A percentile compares a stretch with the other conserved stretches of the same genome.
Conservation (phyloP, 352 stramenopile species). For the Phytopythium ostracodes region DNA sequence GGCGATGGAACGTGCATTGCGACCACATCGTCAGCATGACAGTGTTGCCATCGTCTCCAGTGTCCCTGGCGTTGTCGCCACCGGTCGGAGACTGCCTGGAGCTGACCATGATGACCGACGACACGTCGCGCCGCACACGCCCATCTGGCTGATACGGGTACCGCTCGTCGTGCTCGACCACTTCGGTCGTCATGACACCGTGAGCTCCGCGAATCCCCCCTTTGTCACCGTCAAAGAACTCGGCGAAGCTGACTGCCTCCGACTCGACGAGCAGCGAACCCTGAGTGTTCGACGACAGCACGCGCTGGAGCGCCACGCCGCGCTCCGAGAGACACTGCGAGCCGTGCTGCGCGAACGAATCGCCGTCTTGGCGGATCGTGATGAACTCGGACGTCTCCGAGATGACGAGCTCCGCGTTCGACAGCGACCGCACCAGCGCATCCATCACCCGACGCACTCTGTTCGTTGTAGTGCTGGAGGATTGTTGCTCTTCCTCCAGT, state of each 20-base stretch:
- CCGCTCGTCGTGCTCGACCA: conserved; percentile 24
- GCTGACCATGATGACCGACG: conserved; percentile 12
- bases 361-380: conserved; percentile 5
- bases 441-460: background rate
- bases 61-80: background rate
- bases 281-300: background rate
- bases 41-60: background rate
- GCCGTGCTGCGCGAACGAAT: conserved; percentile 1
- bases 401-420: conserved; percentile 7
- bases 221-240: conserved; percentile 3
- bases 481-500: conserved; percentile 8
- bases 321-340: background rate
- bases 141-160: conserved; percentile 20
- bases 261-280: conserved; percentile 1
- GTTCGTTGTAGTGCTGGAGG: background rate
- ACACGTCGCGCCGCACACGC: conserved; percentile 17
- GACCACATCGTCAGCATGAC: conserved; percentile 7
- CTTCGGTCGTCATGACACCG: conserved; percentile 17
- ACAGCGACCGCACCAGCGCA: background rate
- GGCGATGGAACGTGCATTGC: background rate
- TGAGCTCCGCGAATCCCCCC: background rate
- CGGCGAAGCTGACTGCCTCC: background rate
- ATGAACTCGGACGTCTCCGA: conserved; percentile 9
- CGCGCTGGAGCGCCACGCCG: background rate
- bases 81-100: background rate